Conservation (phyloP, 805 yeast genomes). For the Wickerhamomyces pijperi region DNA sequence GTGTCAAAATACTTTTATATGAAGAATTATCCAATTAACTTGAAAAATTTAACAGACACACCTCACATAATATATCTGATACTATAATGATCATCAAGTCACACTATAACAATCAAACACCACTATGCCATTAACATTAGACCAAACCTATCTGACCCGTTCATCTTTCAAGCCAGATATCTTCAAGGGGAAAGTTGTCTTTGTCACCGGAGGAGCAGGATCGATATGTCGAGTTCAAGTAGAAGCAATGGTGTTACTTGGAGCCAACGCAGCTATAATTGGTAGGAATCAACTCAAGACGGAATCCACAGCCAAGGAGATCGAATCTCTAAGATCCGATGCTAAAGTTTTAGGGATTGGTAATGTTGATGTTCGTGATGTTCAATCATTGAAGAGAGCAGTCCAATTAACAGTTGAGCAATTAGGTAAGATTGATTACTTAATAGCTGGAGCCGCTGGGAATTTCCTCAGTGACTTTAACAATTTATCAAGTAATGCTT, state of each 20-base stretch:
- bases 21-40: too few species aligned
- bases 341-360: slow-evolving; percentile 63
- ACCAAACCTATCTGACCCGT: slow-evolving; percentile 17
- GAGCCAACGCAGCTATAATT: slow-evolving; percentile 78
- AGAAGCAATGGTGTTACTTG: slow-evolving; percentile 72
- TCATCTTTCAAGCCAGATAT: slow-evolving; percentile 43
- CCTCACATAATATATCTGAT: too few species aligned
- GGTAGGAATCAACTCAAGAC: slow-evolving; percentile 72
- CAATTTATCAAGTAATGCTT: slow-evolving; percentile 73
- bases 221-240: slow-evolving; percentile 88
- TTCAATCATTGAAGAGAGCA: slow-evolving; percentile 47
- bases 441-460: slow-evolving; percentile 95
- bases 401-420: slow-evolving; percentile 52
- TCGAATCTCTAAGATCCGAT: slow-evolving; percentile 43
- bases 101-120: neutral
- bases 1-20: too few species aligned
- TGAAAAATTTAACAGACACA: too few species aligned
- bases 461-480: slow-evolving; percentile 77
- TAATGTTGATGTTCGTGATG: slow-evolving; percentile 68
- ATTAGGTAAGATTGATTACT: slow-evolving; percentile 75
- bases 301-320: slow-evolving; percentile 53
- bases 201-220: slow-evolving; percentile 95
- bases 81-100: too few species aligned
- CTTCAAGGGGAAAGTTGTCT: slow-evolving; percentile 76
- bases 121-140: slow-evolving; percentile 7